Evolutionary conservation across 139 green algal genomes (phyloP), one percentile per base, ranked within the genome.

Genomic region (Micractinium conductrix): DNA sequence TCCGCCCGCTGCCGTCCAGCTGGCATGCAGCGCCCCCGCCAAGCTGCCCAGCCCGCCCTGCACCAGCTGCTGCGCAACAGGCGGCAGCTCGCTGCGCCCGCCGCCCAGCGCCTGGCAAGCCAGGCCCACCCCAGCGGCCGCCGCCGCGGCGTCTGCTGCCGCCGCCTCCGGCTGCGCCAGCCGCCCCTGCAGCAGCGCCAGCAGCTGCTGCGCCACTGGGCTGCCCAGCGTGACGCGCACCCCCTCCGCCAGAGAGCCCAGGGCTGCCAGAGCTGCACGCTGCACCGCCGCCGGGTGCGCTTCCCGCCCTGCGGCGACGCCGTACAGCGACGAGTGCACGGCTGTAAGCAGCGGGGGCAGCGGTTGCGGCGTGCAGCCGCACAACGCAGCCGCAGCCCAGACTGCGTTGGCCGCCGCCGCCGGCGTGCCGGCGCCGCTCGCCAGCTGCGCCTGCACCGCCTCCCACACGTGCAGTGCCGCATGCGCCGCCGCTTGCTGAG

Each of bases 331-430:
- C 1, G 37, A 22, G 48, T 84, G 76, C 37, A 84, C 76, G 19
- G 83, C 83, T 38, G 48, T 58, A 12, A 87, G 74, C 9, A 84
- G 44, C 12, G 37, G 50, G n/a, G 38, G 42, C 40, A 81, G 38
- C 3, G 83, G 83, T 63, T 87, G 83, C 26, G 30, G 40, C 0
- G 62, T 60, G 38, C 28, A 38, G 50, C 42, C 19, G 30, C 71
- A 83, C 26, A 87, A 38, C 4, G 74, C 74, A 33, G 83, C 74
- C 30, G 83, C 83, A 10, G 74, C 74, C 76, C 83, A 87, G 24
- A 33, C 83, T 45, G 74, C 83, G 48, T 22, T 70, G 6, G 68
- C 68, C 37, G 35, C 68, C 4, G 22, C 65, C 10, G 38, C 67
- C n/a, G 65, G 45, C 17, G 43, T 79, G 67, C 69, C 17, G 72